phyloP scores from a whole-genome alignment of 495 filamentous ascomycete species.

The Podospora fimiseda region DNA sequence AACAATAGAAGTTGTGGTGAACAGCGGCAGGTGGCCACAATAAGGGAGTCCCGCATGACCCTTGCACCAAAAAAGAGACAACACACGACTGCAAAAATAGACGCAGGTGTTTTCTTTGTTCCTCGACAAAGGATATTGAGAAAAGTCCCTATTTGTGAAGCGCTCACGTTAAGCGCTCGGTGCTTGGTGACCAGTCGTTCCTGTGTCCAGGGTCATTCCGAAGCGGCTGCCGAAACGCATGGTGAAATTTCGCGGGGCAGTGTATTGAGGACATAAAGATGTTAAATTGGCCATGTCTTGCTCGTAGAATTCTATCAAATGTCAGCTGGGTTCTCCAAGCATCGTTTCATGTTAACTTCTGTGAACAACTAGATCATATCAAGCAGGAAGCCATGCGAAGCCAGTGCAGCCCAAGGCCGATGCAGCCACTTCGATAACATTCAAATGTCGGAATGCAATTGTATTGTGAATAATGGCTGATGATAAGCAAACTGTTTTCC shows the following conservation, averaged over 20 bases:
- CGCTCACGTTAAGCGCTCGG: conserved; percentile 14
- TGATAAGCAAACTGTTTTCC: no score
- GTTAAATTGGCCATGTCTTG: neutral
- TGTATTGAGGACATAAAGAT: neutral
- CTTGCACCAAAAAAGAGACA: conserved; percentile 2
- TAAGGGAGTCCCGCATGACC: conserved; percentile 7
- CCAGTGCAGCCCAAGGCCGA: no score
- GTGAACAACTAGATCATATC: no score
- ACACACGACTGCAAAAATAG: conserved; percentile 5
- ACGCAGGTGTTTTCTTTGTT: conserved; percentile 10
- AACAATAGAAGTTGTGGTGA: conserved; percentile 11
- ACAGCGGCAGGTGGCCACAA: neutral
- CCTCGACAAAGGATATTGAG: conserved; percentile 7
- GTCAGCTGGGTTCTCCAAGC: no score
- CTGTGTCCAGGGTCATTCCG: conserved; percentile 1
- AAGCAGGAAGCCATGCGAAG: no score
- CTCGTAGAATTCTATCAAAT: no score
- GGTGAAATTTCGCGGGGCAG: neutral
- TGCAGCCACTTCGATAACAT: no score
- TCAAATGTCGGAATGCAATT: no score
- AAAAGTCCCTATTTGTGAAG: conserved; percentile 3
- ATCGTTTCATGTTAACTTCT: no score
- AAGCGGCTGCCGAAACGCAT: conserved; percentile 20
- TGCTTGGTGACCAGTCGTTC: conserved; percentile 22
- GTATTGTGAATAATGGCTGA: no score